Evolutionary conservation across 805 yeast species (phyloP).

Genomic region (Suhomyces faveliae): DNA sequence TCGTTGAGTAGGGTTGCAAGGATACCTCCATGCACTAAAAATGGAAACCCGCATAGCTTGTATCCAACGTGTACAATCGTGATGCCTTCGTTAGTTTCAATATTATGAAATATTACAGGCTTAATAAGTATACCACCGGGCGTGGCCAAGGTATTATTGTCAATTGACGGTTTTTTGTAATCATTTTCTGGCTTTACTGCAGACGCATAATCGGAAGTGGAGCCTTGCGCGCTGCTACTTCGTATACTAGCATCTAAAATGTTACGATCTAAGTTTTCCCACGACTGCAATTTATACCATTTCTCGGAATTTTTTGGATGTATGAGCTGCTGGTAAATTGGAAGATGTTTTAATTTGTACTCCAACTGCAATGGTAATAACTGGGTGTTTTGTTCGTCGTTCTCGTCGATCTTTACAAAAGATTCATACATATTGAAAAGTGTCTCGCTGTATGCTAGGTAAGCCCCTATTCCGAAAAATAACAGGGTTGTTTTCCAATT

Average conservation of each 20-base stretch:
- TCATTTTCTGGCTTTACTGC: slow-evolving; percentile 15
- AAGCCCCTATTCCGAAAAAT: slow-evolving; percentile 32
- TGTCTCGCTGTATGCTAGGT: slow-evolving; percentile 32
- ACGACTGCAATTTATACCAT: slow-evolving; percentile 45
- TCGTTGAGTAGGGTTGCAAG: slow-evolving; percentile 80
- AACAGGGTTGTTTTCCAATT: slow-evolving; percentile 30
- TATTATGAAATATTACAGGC: slow-evolving; percentile 66
- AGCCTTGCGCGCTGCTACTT: slow-evolving; percentile 4
- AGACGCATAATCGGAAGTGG: not conserved
- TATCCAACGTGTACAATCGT: slow-evolving; percentile 77
- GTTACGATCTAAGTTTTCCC: slow-evolving; percentile 43
- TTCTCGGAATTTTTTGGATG: slow-evolving; percentile 44
- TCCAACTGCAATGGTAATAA: slow-evolving; percentile 43
- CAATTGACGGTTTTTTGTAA: slow-evolving; percentile 20
- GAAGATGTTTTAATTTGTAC: slow-evolving; percentile 46
- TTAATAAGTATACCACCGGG: slow-evolving; percentile 81
- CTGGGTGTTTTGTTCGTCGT: slow-evolving; percentile 19
- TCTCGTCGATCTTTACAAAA: slow-evolving; percentile 20
- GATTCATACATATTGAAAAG: slow-evolving; percentile 30
- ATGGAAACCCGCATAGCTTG: slow-evolving; percentile 81
- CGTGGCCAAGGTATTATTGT: slow-evolving; percentile 50
- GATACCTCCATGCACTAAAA: slow-evolving; percentile 85
- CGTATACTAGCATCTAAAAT: slow-evolving; percentile 24
- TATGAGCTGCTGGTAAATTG: slow-evolving; percentile 50
- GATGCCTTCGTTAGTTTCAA: slow-evolving; percentile 54